Percentiles rank a stretch among this genome's conserved stretches.
These are phyloP conservation scores for Rhodotorula sp. DNA, from an alignment of 1,284 basidiomycete genomes.

Conservation along the genomic window DNA sequence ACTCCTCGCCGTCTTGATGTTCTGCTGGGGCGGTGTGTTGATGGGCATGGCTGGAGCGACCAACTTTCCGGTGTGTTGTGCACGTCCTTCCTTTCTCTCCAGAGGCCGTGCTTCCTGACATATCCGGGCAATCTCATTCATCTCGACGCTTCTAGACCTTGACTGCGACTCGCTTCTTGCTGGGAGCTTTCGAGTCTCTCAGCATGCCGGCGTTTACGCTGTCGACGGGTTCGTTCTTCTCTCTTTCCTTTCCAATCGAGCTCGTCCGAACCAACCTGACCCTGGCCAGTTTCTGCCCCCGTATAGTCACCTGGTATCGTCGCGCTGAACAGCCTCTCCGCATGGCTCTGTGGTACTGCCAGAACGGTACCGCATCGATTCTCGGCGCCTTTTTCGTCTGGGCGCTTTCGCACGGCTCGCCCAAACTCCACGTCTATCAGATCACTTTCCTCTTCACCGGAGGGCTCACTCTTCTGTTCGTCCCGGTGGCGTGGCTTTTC, in stretches of 20 bases:
- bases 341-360: constrained; percentile 32
- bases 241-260: neutral
- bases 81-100: neutral
- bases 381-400: constrained; percentile 23
- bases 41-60: constrained; percentile 37
- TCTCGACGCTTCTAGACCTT: neutral
- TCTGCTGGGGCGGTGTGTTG: constrained; percentile 21
- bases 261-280: no score
- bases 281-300: neutral
- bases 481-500: constrained; percentile 43
- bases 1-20: constrained; percentile 23
- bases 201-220: constrained; percentile 37
- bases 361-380: constrained; percentile 33
- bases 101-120: neutral
- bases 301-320: constrained; percentile 29
- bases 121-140: no score
- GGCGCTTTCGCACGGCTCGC: constrained; percentile 22
- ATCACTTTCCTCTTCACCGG: constrained; percentile 50
- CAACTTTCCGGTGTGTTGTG: constrained; percentile 4
- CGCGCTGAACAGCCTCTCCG: constrained; percentile 38
- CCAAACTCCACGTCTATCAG: constrained; percentile 48
- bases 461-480: constrained; percentile 48
- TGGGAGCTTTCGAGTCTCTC: constrained; percentile 37
- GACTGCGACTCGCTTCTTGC: constrained; percentile 34
- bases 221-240: constrained; percentile 17